A percentile compares a stretch with the other conserved stretches of the same genome.
Conservation (phyloP, 345 rosid genomes). For the Syzygium grande region DNA sequence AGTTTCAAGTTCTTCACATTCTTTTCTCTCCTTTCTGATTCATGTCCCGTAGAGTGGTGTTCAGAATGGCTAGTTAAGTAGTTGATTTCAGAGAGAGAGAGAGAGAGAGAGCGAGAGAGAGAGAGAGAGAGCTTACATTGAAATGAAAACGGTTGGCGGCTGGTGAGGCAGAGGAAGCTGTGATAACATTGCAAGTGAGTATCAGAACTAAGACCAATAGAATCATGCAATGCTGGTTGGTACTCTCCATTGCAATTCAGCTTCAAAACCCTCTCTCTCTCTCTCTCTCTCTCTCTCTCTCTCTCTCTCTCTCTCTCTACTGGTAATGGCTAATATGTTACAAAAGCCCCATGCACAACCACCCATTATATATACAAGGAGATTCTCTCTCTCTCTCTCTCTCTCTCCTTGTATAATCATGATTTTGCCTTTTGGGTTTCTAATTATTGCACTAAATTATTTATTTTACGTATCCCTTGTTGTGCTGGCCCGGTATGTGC, state of each 20-base stretch:
- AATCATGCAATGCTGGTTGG: background rate
- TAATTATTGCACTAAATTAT: background rate
- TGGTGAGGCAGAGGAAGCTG: slow-evolving; percentile 11
- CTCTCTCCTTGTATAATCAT: background rate
- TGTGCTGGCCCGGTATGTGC: background rate
- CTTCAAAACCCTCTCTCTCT: background rate
- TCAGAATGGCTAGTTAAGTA: background rate
- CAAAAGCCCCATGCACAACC: background rate
- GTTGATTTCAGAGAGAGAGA: background rate
- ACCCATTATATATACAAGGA: background rate
- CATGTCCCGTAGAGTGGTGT: background rate
- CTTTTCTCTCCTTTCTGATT: background rate
- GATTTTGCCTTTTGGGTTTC: background rate
- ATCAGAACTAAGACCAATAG: background rate
- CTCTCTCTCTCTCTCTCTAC: background rate
- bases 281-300: background rate
- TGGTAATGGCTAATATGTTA: background rate
- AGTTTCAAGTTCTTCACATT: background rate
- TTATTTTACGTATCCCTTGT: background rate
- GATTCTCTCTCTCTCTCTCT: background rate
- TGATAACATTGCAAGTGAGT: background rate
- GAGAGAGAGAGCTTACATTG: slow-evolving; percentile 16
- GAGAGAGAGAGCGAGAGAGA: too few species aligned
- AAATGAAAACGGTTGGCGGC: slow-evolving; percentile 35
- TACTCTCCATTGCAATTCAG: background rate